These are phyloP conservation scores for Lactifluus hygrophoroides DNA, from an alignment of 768 basidiomycete genomes.

Conservation along the genomic window DNA sequence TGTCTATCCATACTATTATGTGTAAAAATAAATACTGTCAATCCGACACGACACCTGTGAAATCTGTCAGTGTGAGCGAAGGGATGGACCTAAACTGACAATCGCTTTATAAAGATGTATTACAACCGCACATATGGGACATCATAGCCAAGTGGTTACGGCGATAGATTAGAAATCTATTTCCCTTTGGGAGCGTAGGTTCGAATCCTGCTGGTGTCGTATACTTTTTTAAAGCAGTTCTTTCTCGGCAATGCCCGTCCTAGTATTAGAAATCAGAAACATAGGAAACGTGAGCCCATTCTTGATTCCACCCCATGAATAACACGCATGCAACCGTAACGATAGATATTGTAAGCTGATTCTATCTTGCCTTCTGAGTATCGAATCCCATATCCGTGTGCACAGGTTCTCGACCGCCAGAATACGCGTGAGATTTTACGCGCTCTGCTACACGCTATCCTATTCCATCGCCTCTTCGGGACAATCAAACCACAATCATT, in stretches of 20 bases:
- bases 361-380: background rate
- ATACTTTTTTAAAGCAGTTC: background rate
- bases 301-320: slow-evolving; percentile 8
- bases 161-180: slow-evolving; percentile 58
- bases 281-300: no score
- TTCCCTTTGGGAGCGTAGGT: slow-evolving; percentile 34
- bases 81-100: no score
- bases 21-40: no score
- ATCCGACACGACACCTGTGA: no score
- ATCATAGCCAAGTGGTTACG: slow-evolving; percentile 71
- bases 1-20: no score
- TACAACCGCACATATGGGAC: slow-evolving; percentile 35
- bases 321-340: slow-evolving; percentile 37
- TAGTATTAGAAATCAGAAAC: no score
- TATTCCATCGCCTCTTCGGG: slow-evolving; percentile 80
- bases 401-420: slow-evolving; percentile 62
- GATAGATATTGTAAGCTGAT: slow-evolving; percentile 37
- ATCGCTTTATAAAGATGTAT: no score
- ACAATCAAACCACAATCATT: slow-evolving; percentile 67
- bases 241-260: no score
- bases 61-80: no score
- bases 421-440: slow-evolving; percentile 66
- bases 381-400: background rate
- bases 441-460: slow-evolving; percentile 70
- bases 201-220: slow-evolving; percentile 39